phyloP scores from a whole-genome alignment of 2,329 filamentous ascomycete species.

The Lachnellula hyalina region DNA sequence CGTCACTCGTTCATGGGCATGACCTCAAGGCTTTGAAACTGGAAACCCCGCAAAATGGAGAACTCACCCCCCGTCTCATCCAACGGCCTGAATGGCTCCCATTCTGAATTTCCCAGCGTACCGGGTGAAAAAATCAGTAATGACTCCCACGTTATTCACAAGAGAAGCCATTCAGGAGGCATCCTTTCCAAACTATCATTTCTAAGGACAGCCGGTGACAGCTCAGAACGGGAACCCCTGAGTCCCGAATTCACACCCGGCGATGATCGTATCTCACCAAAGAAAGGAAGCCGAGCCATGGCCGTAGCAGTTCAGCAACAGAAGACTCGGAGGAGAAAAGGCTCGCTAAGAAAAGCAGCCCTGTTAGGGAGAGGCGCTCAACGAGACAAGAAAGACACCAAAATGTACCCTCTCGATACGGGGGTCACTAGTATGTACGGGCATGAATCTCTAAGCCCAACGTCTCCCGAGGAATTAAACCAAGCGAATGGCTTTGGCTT shows the following conservation, averaged over 20 bases:
- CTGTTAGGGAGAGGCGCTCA: constrained; percentile 69
- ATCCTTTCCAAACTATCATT: constrained; percentile 68
- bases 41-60: neutral
- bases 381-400: constrained; percentile 52
- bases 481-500: constrained; percentile 36
- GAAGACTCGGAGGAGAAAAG: constrained; percentile 65
- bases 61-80: neutral
- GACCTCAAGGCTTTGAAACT: too few relatives aligned
- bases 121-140: constrained; percentile 1
- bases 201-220: constrained; percentile 46
- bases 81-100: neutral
- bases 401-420: constrained; percentile 31
- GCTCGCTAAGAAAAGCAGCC: constrained; percentile 82
- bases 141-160: constrained; percentile 38
- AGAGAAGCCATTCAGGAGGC: constrained; percentile 41
- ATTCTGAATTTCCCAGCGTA: neutral
- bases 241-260: constrained; percentile 30
- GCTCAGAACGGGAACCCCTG: constrained; percentile 19
- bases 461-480: constrained; percentile 22
- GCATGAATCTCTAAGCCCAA: constrained; percentile 18
- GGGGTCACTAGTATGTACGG: constrained; percentile 20
- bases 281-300: constrained; percentile 29
- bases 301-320: constrained; percentile 37
- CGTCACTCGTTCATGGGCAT: too few relatives aligned
- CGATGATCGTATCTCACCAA: constrained; percentile 25